A percentile compares a stretch with the other conserved stretches of the same genome.
These are phyloP conservation scores for Hygrophila difformis DNA, from an alignment of 257 asterid species.

Conservation along the genomic window DNA sequence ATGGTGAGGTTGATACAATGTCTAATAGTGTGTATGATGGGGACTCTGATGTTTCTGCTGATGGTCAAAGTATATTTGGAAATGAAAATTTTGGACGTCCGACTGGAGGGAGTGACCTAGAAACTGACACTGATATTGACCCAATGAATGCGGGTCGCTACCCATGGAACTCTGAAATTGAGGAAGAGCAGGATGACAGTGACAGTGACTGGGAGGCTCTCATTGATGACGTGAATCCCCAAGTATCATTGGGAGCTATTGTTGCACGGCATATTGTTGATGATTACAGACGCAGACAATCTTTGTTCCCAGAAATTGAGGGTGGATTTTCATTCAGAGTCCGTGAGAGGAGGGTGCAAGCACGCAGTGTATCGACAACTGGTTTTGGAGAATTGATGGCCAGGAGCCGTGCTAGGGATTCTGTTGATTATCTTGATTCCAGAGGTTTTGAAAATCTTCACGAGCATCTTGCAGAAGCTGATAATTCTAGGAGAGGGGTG, in stretches of 20 bases:
- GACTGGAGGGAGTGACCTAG: constrained; percentile 47
- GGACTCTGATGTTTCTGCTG: constrained; percentile 69
- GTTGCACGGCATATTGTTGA: constrained; percentile 17
- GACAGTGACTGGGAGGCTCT: constrained; percentile 64
- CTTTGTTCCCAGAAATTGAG: constrained; percentile 30
- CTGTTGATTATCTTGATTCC: constrained; percentile 39
- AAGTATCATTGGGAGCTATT: constrained; percentile 23
- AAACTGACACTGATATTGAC: constrained; percentile 76
- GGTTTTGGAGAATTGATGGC: constrained; percentile 27
- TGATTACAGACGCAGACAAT: constrained; percentile 26
- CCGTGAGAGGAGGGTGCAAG: constrained; percentile 25
- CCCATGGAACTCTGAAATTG: constrained; percentile 60
- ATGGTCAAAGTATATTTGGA: constrained; percentile 47
- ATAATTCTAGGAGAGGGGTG: constrained; percentile 57
- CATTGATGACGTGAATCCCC: constrained; percentile 30
- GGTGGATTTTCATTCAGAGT: constrained; percentile 22
- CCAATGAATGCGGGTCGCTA: constrained; percentile 85
- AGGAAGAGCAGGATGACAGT: constrained; percentile 35
- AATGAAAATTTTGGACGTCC: constrained; percentile 34
- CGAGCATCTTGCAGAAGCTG: constrained; percentile 54
- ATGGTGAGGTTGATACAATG: constrained; percentile 48
- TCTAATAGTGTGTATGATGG: constrained; percentile 56
- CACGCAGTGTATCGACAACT: constrained; percentile 21
- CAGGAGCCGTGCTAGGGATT: constrained; percentile 25
- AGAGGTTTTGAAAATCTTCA: constrained; percentile 48